Evolutionary conservation across 1,139 yeast genomes (phyloP), one percentile per base, ranked within the genome.

Genomic region (Nakaseomyces nivariensis): DNA sequence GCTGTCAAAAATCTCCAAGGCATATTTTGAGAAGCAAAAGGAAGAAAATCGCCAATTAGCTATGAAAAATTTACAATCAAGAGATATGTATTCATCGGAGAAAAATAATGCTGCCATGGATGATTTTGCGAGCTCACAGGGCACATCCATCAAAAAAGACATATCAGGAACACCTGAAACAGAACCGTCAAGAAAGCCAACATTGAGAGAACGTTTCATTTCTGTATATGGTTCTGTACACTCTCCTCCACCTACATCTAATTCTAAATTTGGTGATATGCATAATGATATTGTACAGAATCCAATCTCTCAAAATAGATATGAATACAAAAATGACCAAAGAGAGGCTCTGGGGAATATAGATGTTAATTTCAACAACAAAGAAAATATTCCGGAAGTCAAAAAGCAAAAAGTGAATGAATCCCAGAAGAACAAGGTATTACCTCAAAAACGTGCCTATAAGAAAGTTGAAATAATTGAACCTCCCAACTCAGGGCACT

Each of bases 1-100:
- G 29, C 56, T 69, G 40, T 70, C 72, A n/a, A 58, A 52, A 41
- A 61, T 69, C 10, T 65, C 70, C 7, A 66, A 65, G 46, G 44
- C 62, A 4, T 70, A 66, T 52, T 64, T 69, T 49, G 70, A 68
- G 46, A 68, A 62, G 46, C 71, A 67, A 51, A 68, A 63, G 49
- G 58, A 54, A 37, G 68, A 66, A 45, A 61, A 61, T 27, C 62
- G 62, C 48, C 63, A 61, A 42, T 54, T 58, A 0, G 59, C 66
- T 17, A 31, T 47, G 10, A 38, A 41, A 36, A 47, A 47, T 13
- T n/a, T 27, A 22, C 42, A 38, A 25, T 38, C 42, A 4, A 38
- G 42, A n/a, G 42, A 38, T 8, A 24, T 11, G 7, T 38, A 8
- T 38, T 5, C 24, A 31, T 6, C n/a, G 7, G 42, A 25, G 31